Conservation (phyloP, 2,329 filamentous ascomycete genomes). For the Aspergillus pseudotamarii region DNA sequence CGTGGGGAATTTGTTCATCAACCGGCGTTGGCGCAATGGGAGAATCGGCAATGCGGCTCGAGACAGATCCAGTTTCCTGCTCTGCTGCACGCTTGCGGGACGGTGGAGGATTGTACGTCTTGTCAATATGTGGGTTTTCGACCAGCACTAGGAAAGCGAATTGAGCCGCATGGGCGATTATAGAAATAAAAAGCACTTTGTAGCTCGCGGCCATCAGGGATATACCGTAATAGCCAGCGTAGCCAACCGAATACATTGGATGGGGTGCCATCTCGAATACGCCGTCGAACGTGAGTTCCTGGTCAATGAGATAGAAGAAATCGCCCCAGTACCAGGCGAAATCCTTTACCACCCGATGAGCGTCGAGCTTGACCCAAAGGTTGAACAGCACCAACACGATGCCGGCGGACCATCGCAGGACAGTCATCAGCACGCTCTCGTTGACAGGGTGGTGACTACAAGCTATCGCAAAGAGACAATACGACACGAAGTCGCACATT, state of each 20-base stretch:
- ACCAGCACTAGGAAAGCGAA: constrained; percentile 89
- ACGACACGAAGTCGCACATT: constrained; percentile 98
- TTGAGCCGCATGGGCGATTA: constrained; percentile 90
- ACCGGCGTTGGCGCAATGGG: constrained; percentile 36
- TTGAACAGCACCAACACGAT: constrained; percentile 86
- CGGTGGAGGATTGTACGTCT: constrained; percentile 89
- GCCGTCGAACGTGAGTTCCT: constrained; percentile 95
- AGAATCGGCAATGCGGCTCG: constrained; percentile 34
- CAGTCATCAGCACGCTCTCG: constrained; percentile 70
- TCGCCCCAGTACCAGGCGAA: constrained; percentile 99
- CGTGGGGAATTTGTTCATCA: constrained; percentile 41
- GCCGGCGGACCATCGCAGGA: constrained; percentile 77
- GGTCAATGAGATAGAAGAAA: constrained; percentile 98
- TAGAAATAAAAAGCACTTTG: constrained; percentile 94
- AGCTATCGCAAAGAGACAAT: constrained; percentile 91
- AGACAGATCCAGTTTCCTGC: constrained; percentile 32
- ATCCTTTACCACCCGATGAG: constrained; percentile 96
- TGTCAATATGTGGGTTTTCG: constrained; percentile 97
- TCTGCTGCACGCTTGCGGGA: constrained; percentile 59
- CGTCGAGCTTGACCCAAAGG: constrained; percentile 97
- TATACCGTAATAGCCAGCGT: constrained; percentile 97
- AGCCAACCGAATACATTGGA: constrained; percentile 98
- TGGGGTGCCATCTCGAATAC: constrained; percentile 99
- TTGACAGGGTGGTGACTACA: constrained; percentile 75
- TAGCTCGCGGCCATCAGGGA: constrained; percentile 98